Percentiles rank a stretch among this genome's conserved stretches.
phyloP scores from a whole-genome alignment of 192 early-diverging fungal genomes.

The Rhizoclosmatium sp. region DNA sequence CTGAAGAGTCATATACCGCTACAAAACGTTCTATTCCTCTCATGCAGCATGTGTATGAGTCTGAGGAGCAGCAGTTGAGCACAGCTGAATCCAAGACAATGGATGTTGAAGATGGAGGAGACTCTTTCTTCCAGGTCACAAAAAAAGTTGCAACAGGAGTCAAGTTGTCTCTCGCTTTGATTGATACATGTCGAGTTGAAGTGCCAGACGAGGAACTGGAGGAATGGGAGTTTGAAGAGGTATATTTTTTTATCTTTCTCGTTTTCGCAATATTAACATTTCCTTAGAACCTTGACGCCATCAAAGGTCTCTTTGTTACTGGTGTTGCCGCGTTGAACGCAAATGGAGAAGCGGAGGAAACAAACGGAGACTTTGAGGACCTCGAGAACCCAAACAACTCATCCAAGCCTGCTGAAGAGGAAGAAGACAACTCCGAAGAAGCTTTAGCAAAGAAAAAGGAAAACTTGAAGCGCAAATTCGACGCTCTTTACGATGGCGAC shows the following conservation, averaged over 20 bases:
- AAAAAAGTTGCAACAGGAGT: slow-evolving; percentile 34
- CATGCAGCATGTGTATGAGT: slow-evolving; percentile 89
- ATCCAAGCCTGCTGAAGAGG: slow-evolving; percentile 35
- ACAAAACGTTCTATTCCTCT: slow-evolving; percentile 74
- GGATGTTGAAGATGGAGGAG: slow-evolving; percentile 58
- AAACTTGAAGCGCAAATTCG: slow-evolving; percentile 92
- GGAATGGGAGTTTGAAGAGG: slow-evolving; percentile 73
- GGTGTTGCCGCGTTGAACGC: slow-evolving; percentile 51
- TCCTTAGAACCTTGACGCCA: slow-evolving; percentile 62
- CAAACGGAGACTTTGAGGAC: slow-evolving; percentile 81
- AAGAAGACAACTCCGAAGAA: slow-evolving; percentile 64
- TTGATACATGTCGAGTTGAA: slow-evolving; percentile 79
- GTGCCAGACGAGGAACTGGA: slow-evolving; percentile 65
- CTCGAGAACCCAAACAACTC: slow-evolving; percentile 70
- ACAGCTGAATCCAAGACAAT: slow-evolving; percentile 52
- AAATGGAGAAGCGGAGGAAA: slow-evolving; percentile 65
- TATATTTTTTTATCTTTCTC: slow-evolving; percentile 42
- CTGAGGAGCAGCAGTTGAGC: slow-evolving; percentile 44
- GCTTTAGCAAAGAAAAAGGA: slow-evolving; percentile 84
- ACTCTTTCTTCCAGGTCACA: slow-evolving; percentile 60
- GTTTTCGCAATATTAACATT: neutral
- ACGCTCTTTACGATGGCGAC: slow-evolving; percentile 80
- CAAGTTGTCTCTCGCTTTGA: slow-evolving; percentile 44
- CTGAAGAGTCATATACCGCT: slow-evolving; percentile 58
- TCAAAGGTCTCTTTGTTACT: slow-evolving; percentile 82